Percentiles rank a stretch among this genome's conserved stretches.
phyloP scores from a whole-genome alignment of 768 basidiomycete species.

The Lactarius sanguifluus region DNA sequence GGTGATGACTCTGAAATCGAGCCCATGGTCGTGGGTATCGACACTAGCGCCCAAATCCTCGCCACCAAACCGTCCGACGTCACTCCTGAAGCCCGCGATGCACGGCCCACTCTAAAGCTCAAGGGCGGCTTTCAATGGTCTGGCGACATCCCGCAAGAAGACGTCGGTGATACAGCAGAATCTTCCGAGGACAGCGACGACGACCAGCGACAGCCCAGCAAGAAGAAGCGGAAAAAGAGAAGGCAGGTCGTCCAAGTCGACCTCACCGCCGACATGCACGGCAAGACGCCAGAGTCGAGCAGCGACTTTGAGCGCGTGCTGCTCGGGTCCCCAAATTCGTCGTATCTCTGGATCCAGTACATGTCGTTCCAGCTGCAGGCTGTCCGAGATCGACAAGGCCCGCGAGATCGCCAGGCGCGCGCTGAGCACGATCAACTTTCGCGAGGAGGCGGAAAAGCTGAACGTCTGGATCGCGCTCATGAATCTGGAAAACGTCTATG shows the following conservation, averaged over 20 bases:
- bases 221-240: conserved; percentile 65
- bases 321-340: conserved; percentile 93
- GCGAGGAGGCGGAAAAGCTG: conserved; percentile 93
- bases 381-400: conserved; percentile 96
- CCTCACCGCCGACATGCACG: conserved; percentile 85
- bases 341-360: conserved; percentile 98
- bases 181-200: conserved; percentile 54
- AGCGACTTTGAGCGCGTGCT: conserved; percentile 93
- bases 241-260: conserved; percentile 70
- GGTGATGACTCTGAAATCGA: conserved; percentile 28
- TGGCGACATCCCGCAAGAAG: conserved; percentile 37
- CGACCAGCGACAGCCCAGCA: conserved; percentile 47
- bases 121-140: conserved; percentile 75
- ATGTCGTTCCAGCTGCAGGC: conserved; percentile 96
- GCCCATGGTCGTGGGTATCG: conserved; percentile 49
- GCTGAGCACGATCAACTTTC: conserved; percentile 83
- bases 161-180: conserved; percentile 44
- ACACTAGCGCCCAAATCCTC: conserved; percentile 26
- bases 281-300: conserved; percentile 82
- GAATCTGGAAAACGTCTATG: conserved; percentile 93
- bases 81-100: neutral
- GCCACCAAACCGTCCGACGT: neutral
- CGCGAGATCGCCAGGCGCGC: conserved; percentile 84
- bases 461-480: conserved; percentile 98
- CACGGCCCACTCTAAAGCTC: conserved; percentile 46